Evolutionary conservation across 78 protist genomes (phyloP).

Genomic region (Dictyostelium discoideum): dicty_2.7 NC_007090.3:1478501-1479000

Average conservation of each 20-base stretch:
- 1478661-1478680: background rate
- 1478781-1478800: background rate
- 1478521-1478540: background rate
- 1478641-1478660: background rate
- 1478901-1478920: conserved; percentile 2
- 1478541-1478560: no score
- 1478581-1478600: no score
- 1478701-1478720: no score
- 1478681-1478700: no score
- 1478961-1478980: background rate
- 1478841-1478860: background rate
- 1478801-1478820: background rate
- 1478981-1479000: background rate
- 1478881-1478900: background rate
- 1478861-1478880: background rate
- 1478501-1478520: background rate
- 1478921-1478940: conserved; percentile 13
- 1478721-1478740: no score
- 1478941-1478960: background rate
- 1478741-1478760: background rate
- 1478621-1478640: no score
- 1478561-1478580: no score
- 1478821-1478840: conserved; percentile 5
- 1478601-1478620: no score
- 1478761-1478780: background rate